Evolutionary conservation across 176 grass and related monocot species (phyloP).

Genomic region (Cenchrus americanus): DNA sequence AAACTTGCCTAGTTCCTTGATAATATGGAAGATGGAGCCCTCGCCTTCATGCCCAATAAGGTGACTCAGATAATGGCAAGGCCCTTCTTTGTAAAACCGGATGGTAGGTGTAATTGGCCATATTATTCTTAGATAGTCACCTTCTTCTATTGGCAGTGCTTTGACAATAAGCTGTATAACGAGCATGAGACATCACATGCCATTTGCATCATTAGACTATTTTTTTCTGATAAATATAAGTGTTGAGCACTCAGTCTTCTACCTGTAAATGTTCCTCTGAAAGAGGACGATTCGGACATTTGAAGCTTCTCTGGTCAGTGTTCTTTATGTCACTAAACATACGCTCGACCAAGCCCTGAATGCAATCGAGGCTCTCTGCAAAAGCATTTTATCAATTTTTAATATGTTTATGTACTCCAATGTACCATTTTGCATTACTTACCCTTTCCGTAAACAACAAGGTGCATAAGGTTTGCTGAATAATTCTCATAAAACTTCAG

Average conservation of each 20-base stretch:
- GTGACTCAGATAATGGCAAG: slow-evolving; percentile 72
- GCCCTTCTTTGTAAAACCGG: slow-evolving; percentile 76
- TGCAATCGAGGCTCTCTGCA: slow-evolving; percentile 79
- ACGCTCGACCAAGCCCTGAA: slow-evolving; percentile 76
- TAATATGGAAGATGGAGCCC: slow-evolving; percentile 88
- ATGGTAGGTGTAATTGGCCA: slow-evolving; percentile 83
- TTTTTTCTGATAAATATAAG: slow-evolving; percentile 32
- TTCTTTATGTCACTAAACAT: slow-evolving; percentile 68
- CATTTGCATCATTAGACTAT: neutral
- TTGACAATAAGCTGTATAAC: slow-evolving; percentile 76
- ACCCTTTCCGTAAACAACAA: slow-evolving; percentile 96
- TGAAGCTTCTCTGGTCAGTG: slow-evolving; percentile 50
- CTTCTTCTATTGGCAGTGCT: slow-evolving; percentile 77
- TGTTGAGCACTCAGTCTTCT: slow-evolving; percentile 7
- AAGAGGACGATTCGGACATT: slow-evolving; percentile 75
- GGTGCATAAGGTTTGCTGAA: slow-evolving; percentile 96
- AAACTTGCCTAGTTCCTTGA: slow-evolving; percentile 88
- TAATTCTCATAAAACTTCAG: slow-evolving; percentile 89
- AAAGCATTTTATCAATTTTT: slow-evolving; percentile 33
- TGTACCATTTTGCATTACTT: slow-evolving; percentile 31
- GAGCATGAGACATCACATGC: slow-evolving; percentile 22
- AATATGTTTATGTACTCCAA: slow-evolving; percentile 10
- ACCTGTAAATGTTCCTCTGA: slow-evolving; percentile 87
- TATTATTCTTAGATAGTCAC: slow-evolving; percentile 68
- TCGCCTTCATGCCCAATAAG: slow-evolving; percentile 92